Base-by-base conservation (phyloP, 352 stramenopile genomes). In the Hyphochytrium catenoides region DNA sequence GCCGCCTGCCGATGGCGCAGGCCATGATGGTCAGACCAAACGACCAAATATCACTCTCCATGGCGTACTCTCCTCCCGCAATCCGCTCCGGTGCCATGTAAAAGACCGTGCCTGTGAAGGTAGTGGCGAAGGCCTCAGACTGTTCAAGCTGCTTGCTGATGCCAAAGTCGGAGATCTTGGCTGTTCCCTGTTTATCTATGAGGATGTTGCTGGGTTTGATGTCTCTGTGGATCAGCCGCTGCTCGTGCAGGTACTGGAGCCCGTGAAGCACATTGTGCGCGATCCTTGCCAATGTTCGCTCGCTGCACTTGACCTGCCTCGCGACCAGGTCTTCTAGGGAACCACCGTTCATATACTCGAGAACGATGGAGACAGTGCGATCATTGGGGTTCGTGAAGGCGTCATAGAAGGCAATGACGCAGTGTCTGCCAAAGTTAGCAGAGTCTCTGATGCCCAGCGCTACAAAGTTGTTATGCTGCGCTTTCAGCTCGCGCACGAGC, bases 261-360 rank as follows among this genome's bases (percentile, higher is more conserved):
- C 75, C 81, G 24, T 74, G 70, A 20, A 92, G 57, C 14, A 89
- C 69, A 6, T 75, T 59, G 22, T 62, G 67, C 9, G 70, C 74
- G 25, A 94, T 87, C 17, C 82, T 78, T 4, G 75, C 71, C 14
- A 94, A 53, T n/a, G 82, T 68, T 16, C 51, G 54, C 36, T 93
- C 79, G 23, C 62, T 72, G 19, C 62, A 74, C 45, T 66, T 86
- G 15, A 73, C 75, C 15, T 74, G 75, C 4, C 56, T 74, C 31
- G 90, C 64, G 12, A 93, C 74, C 20, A 91, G 79, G 31, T 91
- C 78, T 44, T 94, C 72, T 1, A 93, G 57, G 21, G 72, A 88
- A 9, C 82, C 82, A n/a, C 71, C 79, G 34, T 91, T 70, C 79
- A 94, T 94, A 49, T 91, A 93, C 50, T 94, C 82, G 27, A 94